Base-by-base conservation (phyloP, 1,139 yeast genomes). In the Kodamaea plutei region DNA sequence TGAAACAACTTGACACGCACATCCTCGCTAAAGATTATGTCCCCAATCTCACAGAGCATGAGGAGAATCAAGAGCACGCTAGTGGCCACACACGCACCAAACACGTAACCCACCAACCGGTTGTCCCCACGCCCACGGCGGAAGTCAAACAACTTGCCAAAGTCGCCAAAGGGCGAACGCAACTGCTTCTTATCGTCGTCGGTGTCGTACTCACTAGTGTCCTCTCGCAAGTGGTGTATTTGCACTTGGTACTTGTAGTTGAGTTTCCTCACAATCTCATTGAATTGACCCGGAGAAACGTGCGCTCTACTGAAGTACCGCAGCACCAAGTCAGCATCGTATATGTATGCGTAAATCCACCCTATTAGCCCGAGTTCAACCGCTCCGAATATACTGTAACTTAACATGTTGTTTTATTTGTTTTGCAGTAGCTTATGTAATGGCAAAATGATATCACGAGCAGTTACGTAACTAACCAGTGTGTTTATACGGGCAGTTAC, bases 21-120 rank as follows among this genome's bases (percentile, higher is more conserved):
- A 3, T 48, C 41, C 9, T 48, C 52, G 15, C 44, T 35, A 26
- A 52, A 45, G 16, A 46, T 31, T 15, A 31, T 25, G 23, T 52
- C 56, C 5, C 58, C 50, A 35, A 68, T 52, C 40, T 67, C 72
- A 37, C 64, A 54, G 56, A 67, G 51, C 49, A 68, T 60, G 13
- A 67, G 45, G 3, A 60, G 39, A 7, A 62, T 57, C 23, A 67
- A 44, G 36, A 56, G 56, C 5, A 58, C 41, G 29, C 69, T 60
- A 9, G 63, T 44, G 10, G 69, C 44, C 4, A 60, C 38, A 8
- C 61, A 52, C 3, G 43, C 25, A 28, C 64, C 50, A 39, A 66
- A 67, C 7, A 61, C 37, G 3, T 36, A 28, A 2, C 64, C 61
- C 4, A 62, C 29, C 2, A 30, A n/a, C 14, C 18, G 17, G 20